These are phyloP conservation scores for Middelhovenomyces tepae DNA, from an alignment of 805 yeast species.

Conservation along the genomic window DNA sequence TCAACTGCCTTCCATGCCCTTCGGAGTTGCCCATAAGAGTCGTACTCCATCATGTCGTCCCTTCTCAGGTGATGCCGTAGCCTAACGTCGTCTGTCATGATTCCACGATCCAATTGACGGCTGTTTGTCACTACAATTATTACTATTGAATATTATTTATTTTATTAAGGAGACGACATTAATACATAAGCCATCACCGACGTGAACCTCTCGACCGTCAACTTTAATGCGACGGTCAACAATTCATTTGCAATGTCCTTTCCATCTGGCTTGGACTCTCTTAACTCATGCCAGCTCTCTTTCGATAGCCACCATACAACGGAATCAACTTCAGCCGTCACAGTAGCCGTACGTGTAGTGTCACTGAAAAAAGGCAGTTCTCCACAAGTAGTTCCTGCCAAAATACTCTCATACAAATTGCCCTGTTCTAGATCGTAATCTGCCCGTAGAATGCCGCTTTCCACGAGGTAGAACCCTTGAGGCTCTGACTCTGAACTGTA, in stretches of 20 bases:
- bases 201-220: conserved; percentile 64
- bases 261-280: conserved; percentile 33
- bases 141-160: no score
- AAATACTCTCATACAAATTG: conserved; percentile 39
- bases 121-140: no score
- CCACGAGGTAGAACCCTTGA: conserved; percentile 52
- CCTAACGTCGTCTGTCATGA: no score
- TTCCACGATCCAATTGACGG: no score
- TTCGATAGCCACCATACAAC: conserved; percentile 60
- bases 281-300: conserved; percentile 37
- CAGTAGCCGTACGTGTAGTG: conserved; percentile 36
- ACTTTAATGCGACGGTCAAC: conserved; percentile 47
- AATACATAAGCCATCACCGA: conserved; percentile 69
- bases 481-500: conserved; percentile 39
- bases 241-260: conserved; percentile 54
- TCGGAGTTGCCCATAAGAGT: no score
- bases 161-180: conserved; percentile 44
- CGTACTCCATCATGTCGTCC: no score
- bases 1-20: no score
- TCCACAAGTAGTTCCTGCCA: conserved; percentile 72
- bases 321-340: conserved; percentile 52
- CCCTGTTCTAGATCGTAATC: conserved; percentile 44
- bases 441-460: conserved; percentile 44
- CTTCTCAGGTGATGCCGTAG: no score
- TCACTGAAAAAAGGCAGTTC: conserved; percentile 38